phyloP scores from a whole-genome alignment of 768 basidiomycete species.

The Auriscalpium vulgare region DNA sequence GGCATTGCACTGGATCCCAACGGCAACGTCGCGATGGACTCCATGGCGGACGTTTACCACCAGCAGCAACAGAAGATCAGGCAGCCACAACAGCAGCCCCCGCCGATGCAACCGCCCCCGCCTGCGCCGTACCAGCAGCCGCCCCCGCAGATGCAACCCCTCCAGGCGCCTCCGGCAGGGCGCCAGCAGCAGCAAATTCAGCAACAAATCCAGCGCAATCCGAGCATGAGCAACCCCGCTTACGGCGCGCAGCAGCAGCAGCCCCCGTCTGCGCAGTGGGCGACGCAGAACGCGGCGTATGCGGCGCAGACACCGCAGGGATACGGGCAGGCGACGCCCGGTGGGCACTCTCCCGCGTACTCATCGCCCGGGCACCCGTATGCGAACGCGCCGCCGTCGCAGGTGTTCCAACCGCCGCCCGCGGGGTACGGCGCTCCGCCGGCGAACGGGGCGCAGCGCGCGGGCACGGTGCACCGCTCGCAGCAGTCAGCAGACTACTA shows the following conservation, averaged over 20 bases:
- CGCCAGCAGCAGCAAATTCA: background rate
- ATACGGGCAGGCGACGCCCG: constrained; percentile 8
- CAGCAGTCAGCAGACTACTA: constrained; percentile 8
- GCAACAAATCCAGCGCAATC: constrained; percentile 5
- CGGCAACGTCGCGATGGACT: constrained; percentile 76
- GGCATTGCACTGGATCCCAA: constrained; percentile 78
- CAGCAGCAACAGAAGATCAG: constrained; percentile 23
- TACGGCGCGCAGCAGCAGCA: background rate
- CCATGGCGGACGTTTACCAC: constrained; percentile 50
- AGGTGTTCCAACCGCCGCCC: background rate
- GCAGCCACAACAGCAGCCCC: constrained; percentile 20
- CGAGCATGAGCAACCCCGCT: background rate
- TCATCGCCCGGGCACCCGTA: constrained; percentile 8
- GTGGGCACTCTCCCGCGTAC: constrained; percentile 4
- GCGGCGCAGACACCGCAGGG: constrained; percentile 5
- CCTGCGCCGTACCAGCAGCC: constrained; percentile 32
- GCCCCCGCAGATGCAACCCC: constrained; percentile 22
- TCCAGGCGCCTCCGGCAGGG: constrained; percentile 9
- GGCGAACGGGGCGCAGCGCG: constrained; percentile 2
- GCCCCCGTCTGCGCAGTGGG: constrained; percentile 3
- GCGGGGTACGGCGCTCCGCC: constrained; percentile 15
- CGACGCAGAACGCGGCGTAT: background rate
- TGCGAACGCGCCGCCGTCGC: constrained; percentile 9
- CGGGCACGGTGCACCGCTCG: background rate
- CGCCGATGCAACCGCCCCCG: constrained; percentile 33